Evolutionary conservation across 2,329 filamentous ascomycete species (phyloP).

Genomic region (Exophiala viscosa): DNA sequence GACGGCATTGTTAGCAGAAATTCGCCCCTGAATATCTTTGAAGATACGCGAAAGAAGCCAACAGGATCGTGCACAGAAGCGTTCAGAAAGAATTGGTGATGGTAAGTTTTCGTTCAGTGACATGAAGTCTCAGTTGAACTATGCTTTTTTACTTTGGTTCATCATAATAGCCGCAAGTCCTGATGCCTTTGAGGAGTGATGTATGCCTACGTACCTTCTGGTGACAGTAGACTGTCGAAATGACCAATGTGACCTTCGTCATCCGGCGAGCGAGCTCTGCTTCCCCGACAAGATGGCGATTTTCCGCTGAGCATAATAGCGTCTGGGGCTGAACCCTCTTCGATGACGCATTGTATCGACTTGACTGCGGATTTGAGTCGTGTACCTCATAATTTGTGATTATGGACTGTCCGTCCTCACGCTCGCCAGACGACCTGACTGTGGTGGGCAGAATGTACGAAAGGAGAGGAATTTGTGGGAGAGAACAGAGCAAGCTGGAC

Average conservation of each 20-base stretch:
- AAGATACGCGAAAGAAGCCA: neutral
- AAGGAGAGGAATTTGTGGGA: too few species aligned
- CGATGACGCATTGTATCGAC: neutral
- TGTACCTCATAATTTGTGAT: too few species aligned
- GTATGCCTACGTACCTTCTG: neutral
- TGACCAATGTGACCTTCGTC: neutral
- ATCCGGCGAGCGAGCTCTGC: neutral
- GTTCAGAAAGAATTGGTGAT: conserved; percentile 19
- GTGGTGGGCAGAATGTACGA: too few species aligned
- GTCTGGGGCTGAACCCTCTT: neutral
- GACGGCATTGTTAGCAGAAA: conserved; percentile 5
- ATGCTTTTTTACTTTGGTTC: conserved; percentile 39
- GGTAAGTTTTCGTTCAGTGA: conserved; percentile 39
- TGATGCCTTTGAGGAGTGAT: neutral
- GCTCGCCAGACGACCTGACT: too few species aligned
- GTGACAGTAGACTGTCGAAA: neutral
- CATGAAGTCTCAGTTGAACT: conserved; percentile 43
- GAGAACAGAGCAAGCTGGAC: too few species aligned
- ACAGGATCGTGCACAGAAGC: neutral
- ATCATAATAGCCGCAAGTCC: conserved; percentile 30
- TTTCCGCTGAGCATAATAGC: neutral
- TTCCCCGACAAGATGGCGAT: neutral
- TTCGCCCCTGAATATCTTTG: neutral
- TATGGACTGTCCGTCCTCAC: too few species aligned
- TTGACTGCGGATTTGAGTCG: neutral